Base-by-base conservation (phyloP, 768 basidiomycete species). In the Termitomyces eurrhizus region DNA sequence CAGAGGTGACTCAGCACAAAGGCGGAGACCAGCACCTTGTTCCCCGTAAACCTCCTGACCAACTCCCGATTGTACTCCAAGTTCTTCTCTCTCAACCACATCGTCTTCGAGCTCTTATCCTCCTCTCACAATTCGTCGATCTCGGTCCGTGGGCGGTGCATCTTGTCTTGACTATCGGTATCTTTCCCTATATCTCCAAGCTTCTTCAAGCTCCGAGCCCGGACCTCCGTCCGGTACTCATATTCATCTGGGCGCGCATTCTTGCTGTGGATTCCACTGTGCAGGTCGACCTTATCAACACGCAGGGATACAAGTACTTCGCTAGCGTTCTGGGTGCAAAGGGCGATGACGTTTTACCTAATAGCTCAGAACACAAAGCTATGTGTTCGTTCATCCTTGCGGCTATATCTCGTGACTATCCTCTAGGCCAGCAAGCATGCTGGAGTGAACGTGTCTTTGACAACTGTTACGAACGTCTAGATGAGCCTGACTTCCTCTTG, bases 91-190 rank as follows among this genome's bases (percentile, higher is more conserved):
- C 95, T 6, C 97, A 98, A 68, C 92, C 93, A 0, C 95, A 98
- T 73, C 89, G 97, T 44, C 85, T 98, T 6, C 88, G 94, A 7
- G 97, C 97, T 2, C 87, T 99, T 62, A 96, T 98, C 64, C 85
- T 98, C 26, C 83, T 99, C 6, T 96, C 95, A 37, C 93, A 95
- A 75, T 99, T 98, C 66, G 94, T 98, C 67, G 97, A 99, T 70
- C 84, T 99, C 7, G 97, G 97, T 0, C 95, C 97, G 13, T 98
- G 97, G 96, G 97, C 97, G 0, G 97, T 98, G 52, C 91, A 97
- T 66, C 85, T 98, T 14, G 95, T 96, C 13, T 81, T 99, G 39
- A 90, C 90, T 7, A 98, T 99, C 67, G 97, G 97, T 13, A 98
- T 98, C 69, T 98, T 98, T 78, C 96, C 97, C 4, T 99, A 98